Evolutionary conservation across 176 grass and related monocot species (phyloP).

Genomic region (Hyparrhenia diplandra): DNA sequence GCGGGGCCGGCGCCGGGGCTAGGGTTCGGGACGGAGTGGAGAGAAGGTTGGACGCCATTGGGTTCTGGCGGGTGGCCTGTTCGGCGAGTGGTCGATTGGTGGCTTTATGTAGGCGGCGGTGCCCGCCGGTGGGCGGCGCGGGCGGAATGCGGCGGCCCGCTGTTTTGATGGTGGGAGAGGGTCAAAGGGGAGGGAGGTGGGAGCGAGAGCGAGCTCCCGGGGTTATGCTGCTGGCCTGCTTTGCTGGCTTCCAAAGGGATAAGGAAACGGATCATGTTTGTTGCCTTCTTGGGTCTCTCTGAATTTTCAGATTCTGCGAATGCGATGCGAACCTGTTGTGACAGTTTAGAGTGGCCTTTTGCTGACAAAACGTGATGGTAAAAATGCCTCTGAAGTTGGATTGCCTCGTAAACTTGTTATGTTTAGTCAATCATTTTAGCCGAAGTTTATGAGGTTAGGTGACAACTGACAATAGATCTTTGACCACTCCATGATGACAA

Average conservation of each 20-base stretch:
- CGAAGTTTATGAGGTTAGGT: neutral
- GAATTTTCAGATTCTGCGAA: neutral
- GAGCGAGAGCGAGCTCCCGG: too few species aligned
- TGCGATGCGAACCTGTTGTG: neutral
- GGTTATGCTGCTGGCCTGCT: neutral
- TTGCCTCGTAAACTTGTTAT: neutral
- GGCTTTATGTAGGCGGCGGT: constrained; percentile 25
- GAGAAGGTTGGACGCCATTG: constrained; percentile 63
- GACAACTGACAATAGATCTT: neutral
- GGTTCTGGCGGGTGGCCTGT: neutral
- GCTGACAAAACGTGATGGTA: neutral
- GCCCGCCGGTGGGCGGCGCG: constrained; percentile 52
- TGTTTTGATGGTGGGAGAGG: constrained; percentile 25
- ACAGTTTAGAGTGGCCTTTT: neutral
- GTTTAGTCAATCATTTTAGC: neutral
- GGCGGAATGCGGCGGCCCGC: constrained; percentile 38
- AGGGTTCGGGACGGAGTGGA: constrained; percentile 37
- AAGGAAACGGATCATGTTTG: constrained; percentile 53
- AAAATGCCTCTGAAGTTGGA: neutral
- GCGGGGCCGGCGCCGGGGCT: neutral
- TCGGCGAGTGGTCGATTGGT: neutral
- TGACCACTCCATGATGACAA: neutral
- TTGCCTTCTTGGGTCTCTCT: too few species aligned
- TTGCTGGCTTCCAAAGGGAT: constrained; percentile 21
- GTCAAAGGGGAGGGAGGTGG: constrained; percentile 21